Conservation (phyloP, 2,329 filamentous ascomycete species). For the Fusarium musae region DNA sequence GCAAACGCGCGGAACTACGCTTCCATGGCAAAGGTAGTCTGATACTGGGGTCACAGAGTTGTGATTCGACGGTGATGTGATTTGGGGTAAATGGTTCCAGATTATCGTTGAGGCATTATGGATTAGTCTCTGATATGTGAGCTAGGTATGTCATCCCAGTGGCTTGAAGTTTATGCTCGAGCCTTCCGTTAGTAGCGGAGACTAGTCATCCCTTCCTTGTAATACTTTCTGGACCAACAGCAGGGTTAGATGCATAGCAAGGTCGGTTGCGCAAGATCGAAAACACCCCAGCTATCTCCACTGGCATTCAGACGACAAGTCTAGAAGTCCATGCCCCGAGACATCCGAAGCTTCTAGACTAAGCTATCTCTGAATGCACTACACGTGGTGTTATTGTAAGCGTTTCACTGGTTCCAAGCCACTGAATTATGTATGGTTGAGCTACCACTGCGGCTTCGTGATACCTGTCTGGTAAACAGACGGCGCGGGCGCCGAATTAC, state of each 20-base stretch:
- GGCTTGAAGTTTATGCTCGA: not conserved
- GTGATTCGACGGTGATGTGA: not conserved
- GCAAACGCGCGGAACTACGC: not conserved
- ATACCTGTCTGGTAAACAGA: not conserved
- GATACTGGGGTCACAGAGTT: not conserved
- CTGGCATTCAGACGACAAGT: not conserved
- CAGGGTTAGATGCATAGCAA: no score
- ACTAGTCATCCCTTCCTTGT: not conserved
- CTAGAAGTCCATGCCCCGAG: not conserved
- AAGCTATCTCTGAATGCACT: not conserved
- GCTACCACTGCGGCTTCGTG: not conserved
- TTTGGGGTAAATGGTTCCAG: not conserved
- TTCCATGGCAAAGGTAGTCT: not conserved
- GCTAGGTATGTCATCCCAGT: not conserved
- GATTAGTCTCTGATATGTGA: not conserved
- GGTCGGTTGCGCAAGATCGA: not conserved
- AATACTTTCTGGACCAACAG: not conserved
- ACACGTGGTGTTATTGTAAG: not conserved
- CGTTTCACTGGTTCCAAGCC: not conserved
- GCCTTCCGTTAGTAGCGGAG: not conserved
- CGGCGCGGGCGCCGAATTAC: not conserved
- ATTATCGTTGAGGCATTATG: not conserved
- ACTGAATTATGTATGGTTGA: not conserved
- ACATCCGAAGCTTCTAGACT: not conserved
- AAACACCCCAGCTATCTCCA: not conserved